Evolutionary conservation across 768 basidiomycete species (phyloP), one percentile per base, ranked within the genome.

Genomic region (Stropharia rugosoannulata): DNA sequence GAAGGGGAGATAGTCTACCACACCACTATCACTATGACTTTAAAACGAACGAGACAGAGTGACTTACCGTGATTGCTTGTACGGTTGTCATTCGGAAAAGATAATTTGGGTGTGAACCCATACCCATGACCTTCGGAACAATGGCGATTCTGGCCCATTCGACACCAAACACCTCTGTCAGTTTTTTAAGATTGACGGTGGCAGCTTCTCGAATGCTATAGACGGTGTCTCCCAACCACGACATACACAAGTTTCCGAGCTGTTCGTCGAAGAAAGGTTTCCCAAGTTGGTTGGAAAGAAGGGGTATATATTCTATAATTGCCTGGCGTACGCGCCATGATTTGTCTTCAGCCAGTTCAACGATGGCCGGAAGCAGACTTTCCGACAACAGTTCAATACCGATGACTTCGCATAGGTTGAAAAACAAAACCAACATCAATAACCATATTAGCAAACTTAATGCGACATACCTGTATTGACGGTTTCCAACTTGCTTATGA

Each of bases 301-400:
- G 84, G n/a, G 97, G 97, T 64, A 99, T 91, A 75, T 99, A 98
- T 73, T 98, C 97, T 73, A 99, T 99, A 76, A 99, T 98, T 7
- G 97, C 97, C 73, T 99, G 97, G 63, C 97, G 89, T 16, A 99
- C 96, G 27, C 97, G 90, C 97, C 97, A 99, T 58, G 97, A 97
- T 70, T 98, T 99, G 78, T 99, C 97, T 72, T 98, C 96, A 7
- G 97, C 97, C 35, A 99, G 80, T 68, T 98, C 93, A 59, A 98
- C 91, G 61, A 99, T 98, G 37, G 97, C 97, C 8, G 97, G 97
- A 29, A 99, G 83, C 37, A 99, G 87, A 62, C 93, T 95, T 62
- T 95, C 94, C 1, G 94, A 93, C 49, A 99, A 76, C 29, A 94
- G 80, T 58, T 98, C 93, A 65, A 98, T 97, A 44, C 97, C 97